Base-by-base conservation (phyloP, 1,139 yeast species). In the Suhomyces anneliseae region DNA sequence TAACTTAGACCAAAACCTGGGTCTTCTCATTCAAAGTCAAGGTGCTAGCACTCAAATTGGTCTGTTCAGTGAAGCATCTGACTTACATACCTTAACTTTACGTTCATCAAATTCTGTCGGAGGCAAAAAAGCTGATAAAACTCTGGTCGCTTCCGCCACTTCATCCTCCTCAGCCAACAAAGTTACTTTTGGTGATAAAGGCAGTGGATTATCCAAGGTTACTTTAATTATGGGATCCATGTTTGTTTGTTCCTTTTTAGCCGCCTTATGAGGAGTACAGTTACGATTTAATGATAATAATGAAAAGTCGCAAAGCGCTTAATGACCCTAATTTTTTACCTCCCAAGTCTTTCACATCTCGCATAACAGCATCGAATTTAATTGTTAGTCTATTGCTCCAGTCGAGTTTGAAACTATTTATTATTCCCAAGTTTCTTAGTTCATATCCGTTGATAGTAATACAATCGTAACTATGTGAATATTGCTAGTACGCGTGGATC, bases 61-160 rank as follows among this genome's bases (percentile, higher is more conserved):
- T 7, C 46, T 42, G 45, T 47, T 47, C 38, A 44, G 44, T 32
- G 50, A 36, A n/a, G 50, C 50, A 7, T 48, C 54, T 1, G 54
- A 46, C 41, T 44, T 48, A 35, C 46, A 47, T 36, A 49, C 54
- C 14, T 50, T 52, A 44, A 47, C 52, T 2, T 43, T 50, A 32
- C 40, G 48, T 8, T 35, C 52, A 1, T 29, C 44, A 11, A 27
- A 44, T 2, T 26, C 46, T 26, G 31, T 33, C 11, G 51, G 46
- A 4, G 32, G 40, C 9, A 47, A 49, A 34, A 43, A 48, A 31
- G 46, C 41, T 35, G 46, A 45, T 19, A 47, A 44, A 31, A 27
- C 47, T 2, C 49, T 34, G 43, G 41, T 31, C 9, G 45, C 47
- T 10, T 41, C 47, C n/a, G 46, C 47, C n/a, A 27, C 45, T 10